Evolutionary conservation across 352 stramenopile species (phyloP).

Genomic region (Globisporangium splendens): DNA sequence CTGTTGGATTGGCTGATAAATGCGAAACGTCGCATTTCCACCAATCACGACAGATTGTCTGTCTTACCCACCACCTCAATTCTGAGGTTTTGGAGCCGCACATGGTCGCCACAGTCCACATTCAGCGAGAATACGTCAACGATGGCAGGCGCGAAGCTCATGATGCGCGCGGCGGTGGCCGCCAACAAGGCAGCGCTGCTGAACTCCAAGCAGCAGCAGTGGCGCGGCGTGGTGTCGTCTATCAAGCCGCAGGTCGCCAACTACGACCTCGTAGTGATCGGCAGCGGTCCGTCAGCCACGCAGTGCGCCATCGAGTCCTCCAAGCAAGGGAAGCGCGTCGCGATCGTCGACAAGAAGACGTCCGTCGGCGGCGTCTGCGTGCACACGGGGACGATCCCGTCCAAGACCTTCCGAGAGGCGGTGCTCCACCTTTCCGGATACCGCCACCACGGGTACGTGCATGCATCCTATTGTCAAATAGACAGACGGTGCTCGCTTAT

Average conservation of each 20-base stretch:
- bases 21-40: neutral
- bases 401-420: constrained; percentile 89
- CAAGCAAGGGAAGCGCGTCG: constrained; percentile 76
- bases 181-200: constrained; percentile 3
- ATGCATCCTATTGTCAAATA: neutral
- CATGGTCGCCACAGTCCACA: neutral
- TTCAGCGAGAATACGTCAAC: neutral
- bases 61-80: neutral
- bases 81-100: neutral
- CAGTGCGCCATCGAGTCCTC: constrained; percentile 87
- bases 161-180: constrained; percentile 3
- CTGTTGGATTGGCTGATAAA: neutral
- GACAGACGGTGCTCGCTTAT: too few species aligned
- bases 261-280: constrained; percentile 88
- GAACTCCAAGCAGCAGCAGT: constrained; percentile 6
- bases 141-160: constrained; percentile 6
- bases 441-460: constrained; percentile 66
- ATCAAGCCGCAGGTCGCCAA: constrained; percentile 40
- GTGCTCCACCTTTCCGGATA: constrained; percentile 89
- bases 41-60: neutral
- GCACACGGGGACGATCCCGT: constrained; percentile 84
- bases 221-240: constrained; percentile 9
- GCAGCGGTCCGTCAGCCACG: constrained; percentile 77
- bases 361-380: constrained; percentile 75
- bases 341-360: constrained; percentile 69